Evolutionary conservation across 2,329 filamentous ascomycete species (phyloP).

Genomic region (Hypomyces perniciosus): DNA sequence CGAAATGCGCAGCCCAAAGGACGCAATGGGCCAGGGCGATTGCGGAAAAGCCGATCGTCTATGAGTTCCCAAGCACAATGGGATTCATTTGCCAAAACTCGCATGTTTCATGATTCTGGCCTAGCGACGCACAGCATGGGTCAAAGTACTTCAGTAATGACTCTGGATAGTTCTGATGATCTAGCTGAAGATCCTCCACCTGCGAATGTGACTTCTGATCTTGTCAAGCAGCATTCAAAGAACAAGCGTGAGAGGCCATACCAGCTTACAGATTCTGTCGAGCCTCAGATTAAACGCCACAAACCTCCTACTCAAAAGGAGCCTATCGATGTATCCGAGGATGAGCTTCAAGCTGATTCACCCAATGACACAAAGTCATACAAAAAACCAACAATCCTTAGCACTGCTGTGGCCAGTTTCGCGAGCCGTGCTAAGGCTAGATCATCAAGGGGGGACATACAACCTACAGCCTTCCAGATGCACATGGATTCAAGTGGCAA

Average conservation of each 20-base stretch:
- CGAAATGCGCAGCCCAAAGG: constrained; percentile 14
- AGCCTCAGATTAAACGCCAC: constrained; percentile 15
- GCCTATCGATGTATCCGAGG: constrained; percentile 21
- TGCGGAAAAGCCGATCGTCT: constrained; percentile 7
- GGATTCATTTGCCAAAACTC: not conserved
- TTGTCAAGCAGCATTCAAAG: constrained; percentile 4
- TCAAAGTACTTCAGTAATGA: not conserved
- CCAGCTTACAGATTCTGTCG: constrained; percentile 1
- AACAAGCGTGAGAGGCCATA: constrained; percentile 8
- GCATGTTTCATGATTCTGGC: not conserved
- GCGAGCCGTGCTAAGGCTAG: not conserved
- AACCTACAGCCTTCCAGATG: constrained; percentile 16
- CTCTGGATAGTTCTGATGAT: constrained; percentile 21
- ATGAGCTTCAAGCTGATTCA: constrained; percentile 22
- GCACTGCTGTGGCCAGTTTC: not conserved
- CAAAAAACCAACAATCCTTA: not conserved
- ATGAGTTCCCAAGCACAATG: not conserved
- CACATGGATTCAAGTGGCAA: not conserved
- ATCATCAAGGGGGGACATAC: constrained; percentile 23
- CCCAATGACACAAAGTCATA: not conserved
- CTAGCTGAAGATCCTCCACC: constrained; percentile 17
- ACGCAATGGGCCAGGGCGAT: not conserved
- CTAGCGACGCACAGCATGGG: not conserved
- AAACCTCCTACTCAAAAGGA: constrained; percentile 9
- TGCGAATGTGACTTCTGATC: constrained; percentile 20